Conservation (phyloP, 306 rosid genomes). For the Prunus salicina region DNA sequence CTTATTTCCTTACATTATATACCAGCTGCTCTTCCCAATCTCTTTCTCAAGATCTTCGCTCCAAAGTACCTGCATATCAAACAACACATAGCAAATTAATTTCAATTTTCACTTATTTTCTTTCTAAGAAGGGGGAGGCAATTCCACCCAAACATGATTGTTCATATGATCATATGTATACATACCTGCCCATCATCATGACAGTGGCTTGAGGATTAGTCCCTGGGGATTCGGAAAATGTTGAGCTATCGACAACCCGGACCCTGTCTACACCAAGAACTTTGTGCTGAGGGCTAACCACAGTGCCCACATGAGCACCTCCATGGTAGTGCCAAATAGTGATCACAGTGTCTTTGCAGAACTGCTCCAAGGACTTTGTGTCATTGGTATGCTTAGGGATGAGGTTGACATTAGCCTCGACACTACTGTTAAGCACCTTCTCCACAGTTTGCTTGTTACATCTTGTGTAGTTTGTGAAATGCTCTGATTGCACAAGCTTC, state of each 20-base stretch:
- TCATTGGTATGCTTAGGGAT: slow-evolving; percentile 69
- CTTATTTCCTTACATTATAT: slow-evolving; percentile 32
- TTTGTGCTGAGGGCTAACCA: slow-evolving; percentile 49
- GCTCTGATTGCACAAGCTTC: slow-evolving; percentile 58
- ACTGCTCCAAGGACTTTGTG: slow-evolving; percentile 69
- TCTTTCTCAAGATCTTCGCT: slow-evolving; percentile 69
- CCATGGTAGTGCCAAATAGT: slow-evolving; percentile 99
- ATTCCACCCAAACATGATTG: not conserved
- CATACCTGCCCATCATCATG: slow-evolving; percentile 98
- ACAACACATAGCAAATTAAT: not conserved
- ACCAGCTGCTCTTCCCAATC: slow-evolving; percentile 62
- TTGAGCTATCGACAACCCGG: slow-evolving; percentile 81
- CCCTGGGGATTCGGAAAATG: slow-evolving; percentile 78
- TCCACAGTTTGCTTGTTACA: slow-evolving; percentile 41
- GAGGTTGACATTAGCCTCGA: slow-evolving; percentile 73
- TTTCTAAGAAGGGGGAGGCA: not conserved
- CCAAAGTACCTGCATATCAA: slow-evolving; percentile 85
- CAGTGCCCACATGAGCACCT: slow-evolving; percentile 84
- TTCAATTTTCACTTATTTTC: not conserved
- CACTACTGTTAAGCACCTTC: slow-evolving; percentile 60
- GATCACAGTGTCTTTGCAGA: slow-evolving; percentile 86
- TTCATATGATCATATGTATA: slow-evolving; percentile 6
- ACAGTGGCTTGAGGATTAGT: slow-evolving; percentile 96
- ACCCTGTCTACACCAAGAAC: slow-evolving; percentile 74
- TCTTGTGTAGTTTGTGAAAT: slow-evolving; percentile 63